Conservation (phyloP, 352 stramenopile species). For the Globisporangium acanthophoron region DNA sequence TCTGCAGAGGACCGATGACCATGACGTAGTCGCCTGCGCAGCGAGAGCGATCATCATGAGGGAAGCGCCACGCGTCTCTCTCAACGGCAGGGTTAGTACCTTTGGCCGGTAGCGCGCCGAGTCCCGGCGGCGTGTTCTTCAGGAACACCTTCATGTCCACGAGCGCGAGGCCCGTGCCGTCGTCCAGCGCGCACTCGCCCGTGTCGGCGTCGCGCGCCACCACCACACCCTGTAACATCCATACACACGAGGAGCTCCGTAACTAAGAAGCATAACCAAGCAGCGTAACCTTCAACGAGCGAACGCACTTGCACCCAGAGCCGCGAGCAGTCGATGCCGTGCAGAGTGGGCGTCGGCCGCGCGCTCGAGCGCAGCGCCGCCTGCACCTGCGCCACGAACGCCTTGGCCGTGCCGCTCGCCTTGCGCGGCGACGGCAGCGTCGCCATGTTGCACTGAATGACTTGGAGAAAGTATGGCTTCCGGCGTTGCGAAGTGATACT, state of each 20-base stretch:
- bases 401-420: conserved; percentile 38
- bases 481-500: neutral
- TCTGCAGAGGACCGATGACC: conserved; percentile 65
- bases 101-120: conserved; percentile 28
- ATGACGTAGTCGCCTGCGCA: conserved; percentile 63
- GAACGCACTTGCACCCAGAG: conserved; percentile 68
- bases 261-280: neutral
- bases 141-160: conserved; percentile 61
- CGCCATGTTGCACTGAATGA: neutral
- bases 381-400: conserved; percentile 55
- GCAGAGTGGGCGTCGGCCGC: conserved; percentile 39
- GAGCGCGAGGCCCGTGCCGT: conserved; percentile 58
- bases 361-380: conserved; percentile 27
- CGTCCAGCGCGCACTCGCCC: conserved; percentile 52
- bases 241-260: neutral
- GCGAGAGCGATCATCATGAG: neutral
- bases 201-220: conserved; percentile 27
- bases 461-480: neutral
- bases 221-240: conserved; percentile 41
- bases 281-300: neutral
- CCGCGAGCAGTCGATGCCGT: conserved; percentile 55
- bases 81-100: conserved; percentile 16
- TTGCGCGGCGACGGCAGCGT: conserved; percentile 4
- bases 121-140: conserved; percentile 48
- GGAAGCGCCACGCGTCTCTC: neutral